Conservation (phyloP, 2,329 filamentous ascomycete species). For the Colletotrichum cordylinicola region DNA sequence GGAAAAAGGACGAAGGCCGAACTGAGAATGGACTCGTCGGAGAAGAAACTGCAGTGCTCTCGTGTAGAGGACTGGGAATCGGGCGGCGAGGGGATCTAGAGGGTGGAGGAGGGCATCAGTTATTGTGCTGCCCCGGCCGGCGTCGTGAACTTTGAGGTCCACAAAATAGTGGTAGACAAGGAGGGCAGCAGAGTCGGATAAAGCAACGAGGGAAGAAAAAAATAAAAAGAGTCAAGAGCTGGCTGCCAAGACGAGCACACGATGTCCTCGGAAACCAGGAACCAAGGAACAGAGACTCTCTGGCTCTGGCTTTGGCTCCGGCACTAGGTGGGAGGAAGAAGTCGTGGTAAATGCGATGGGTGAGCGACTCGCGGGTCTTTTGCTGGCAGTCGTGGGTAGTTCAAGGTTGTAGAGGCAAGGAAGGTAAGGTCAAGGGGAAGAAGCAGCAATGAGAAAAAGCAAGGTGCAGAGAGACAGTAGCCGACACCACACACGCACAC, state of each 20-base stretch:
- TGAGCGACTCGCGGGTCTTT: background rate
- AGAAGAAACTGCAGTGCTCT: constrained; percentile 46
- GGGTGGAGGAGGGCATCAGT: constrained; percentile 27
- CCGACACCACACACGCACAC: background rate
- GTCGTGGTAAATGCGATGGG: background rate
- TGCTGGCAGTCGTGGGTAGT: background rate
- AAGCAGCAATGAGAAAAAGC: background rate
- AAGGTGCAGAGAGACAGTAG: background rate
- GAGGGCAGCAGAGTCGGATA: constrained; percentile 4
- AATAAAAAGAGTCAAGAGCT: constrained; percentile 23
- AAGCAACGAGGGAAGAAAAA: background rate
- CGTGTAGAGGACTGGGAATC: constrained; percentile 55
- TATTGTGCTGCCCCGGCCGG: constrained; percentile 11
- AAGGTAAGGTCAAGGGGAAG: constrained; percentile 3
- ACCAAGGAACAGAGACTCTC: background rate
- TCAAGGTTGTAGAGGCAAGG: constrained; percentile 10
- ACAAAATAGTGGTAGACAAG: constrained; percentile 25
- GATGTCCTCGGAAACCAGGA: constrained; percentile 1
- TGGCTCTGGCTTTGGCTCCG: background rate
- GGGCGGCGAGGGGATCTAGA: constrained; percentile 53
- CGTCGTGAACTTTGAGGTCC: constrained; percentile 27
- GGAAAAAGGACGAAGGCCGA: constrained; percentile 30
- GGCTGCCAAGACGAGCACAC: constrained; percentile 11
- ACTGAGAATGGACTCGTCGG: constrained; percentile 41
- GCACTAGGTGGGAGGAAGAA: background rate